Evolutionary conservation across 495 filamentous ascomycete species (phyloP), one percentile per base, ranked within the genome.

Genomic region (Aspergillus panamensis): DNA sequence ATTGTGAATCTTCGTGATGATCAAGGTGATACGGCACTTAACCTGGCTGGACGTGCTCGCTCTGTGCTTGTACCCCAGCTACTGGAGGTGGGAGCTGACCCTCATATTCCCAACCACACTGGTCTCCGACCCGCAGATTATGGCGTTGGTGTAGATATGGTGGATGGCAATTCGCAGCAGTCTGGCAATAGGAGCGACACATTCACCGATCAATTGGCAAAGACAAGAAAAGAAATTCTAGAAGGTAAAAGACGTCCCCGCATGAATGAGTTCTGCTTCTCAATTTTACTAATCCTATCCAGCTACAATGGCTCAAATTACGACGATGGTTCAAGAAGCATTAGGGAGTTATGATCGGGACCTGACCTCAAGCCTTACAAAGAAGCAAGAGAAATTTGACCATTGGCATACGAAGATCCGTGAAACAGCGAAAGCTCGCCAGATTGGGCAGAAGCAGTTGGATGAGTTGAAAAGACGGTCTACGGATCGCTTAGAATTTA

Each of bases 51-150:
- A 0, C 81, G 93, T 31, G 90, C 96, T 48, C 88, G 91, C 31
- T 97, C 94, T 66, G 92, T 87, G 55, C 96, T 98, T 52, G 91
- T 97, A 37, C 89, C 90, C 29, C 94, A 97, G 65, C 78, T 98
- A 42, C 71, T 97, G 10, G 94, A 98, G 72, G 91, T 98, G 33
- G 89, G 91, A 40, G 94, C 92, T 0, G 91, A 97, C 72, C 84
- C 91, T 19, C 81, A 85, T 40, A 92, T 98, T 64, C 81, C 91
- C 1, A 98, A 97, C 66, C 84, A 88, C 39, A 89, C 90, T 29
- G 92, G 92, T 19, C 80, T 96, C 10, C 81, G 88, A 53, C 92
- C 94, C 13, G 79, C 87, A 20, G 94, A 97, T 67, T 97, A 97
- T 73, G 94, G 94, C 8, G 89, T 98, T 19, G 91, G 91, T 32